Evolutionary conservation across 1,284 basidiomycete species (phyloP).

Genomic region (Puccinia horiana): DNA sequence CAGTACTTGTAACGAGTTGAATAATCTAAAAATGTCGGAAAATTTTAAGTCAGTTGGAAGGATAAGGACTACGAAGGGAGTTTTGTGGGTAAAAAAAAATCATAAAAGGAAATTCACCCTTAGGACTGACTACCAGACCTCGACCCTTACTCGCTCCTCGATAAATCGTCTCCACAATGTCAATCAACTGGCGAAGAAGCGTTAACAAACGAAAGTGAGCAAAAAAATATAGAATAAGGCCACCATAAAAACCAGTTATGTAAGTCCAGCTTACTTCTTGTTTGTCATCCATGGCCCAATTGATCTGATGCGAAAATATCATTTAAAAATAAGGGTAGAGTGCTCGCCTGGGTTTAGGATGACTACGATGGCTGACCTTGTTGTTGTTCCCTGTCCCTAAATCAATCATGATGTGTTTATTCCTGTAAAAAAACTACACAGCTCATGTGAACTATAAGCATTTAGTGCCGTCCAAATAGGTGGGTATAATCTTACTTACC

Average conservation of each 20-base stretch:
- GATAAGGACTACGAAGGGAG: background rate
- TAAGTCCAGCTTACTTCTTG: constrained; percentile 70
- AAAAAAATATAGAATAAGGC: too few species aligned
- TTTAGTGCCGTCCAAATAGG: background rate
- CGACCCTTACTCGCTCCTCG: constrained; percentile 95
- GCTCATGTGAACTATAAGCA: constrained; percentile 62
- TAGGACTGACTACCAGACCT: constrained; percentile 95
- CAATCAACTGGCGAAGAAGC: constrained; percentile 72
- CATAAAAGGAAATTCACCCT: constrained; percentile 70
- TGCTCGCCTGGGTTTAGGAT: background rate
- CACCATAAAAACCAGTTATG: too few species aligned
- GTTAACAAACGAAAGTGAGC: background rate
- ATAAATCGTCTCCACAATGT: constrained; percentile 98
- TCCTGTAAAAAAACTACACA: constrained; percentile 63
- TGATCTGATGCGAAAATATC: constrained; percentile 63
- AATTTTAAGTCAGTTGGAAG: background rate
- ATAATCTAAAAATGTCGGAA: constrained; percentile 41
- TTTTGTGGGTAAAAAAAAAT: background rate
- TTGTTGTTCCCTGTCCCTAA: constrained; percentile 99
- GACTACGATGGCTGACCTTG: constrained; percentile 68
- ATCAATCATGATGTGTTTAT: constrained; percentile 99
- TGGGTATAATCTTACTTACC: constrained; percentile 60
- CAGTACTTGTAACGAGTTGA: constrained; percentile 50
- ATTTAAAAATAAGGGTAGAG: background rate
- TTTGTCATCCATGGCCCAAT: constrained; percentile 96